phyloP scores from a whole-genome alignment of 139 green algal genomes.

The Haematococcus lacustris region DNA sequence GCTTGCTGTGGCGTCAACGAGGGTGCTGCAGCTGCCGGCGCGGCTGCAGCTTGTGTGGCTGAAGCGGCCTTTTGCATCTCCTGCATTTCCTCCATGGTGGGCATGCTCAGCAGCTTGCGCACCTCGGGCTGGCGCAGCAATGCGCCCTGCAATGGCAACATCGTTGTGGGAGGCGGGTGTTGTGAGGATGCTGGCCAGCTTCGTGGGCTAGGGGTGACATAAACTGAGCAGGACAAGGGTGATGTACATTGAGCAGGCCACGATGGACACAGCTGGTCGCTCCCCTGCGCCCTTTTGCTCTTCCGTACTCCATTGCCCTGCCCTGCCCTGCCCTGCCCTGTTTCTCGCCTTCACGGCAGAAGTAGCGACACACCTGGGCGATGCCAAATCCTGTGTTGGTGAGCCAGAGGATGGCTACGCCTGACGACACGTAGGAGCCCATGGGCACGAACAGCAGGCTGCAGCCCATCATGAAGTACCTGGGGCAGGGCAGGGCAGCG shows the following conservation, averaged over 20 bases:
- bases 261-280: too few relatives aligned
- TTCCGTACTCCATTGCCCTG: too few relatives aligned
- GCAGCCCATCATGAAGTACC: conserved; percentile 17
- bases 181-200: not conserved
- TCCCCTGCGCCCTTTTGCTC: too few relatives aligned
- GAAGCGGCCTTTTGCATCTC: not conserved
- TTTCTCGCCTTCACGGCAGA: too few relatives aligned
- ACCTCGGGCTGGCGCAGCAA: conserved; percentile 6
- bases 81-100: conserved; percentile 17
- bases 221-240: too few relatives aligned
- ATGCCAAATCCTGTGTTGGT: conserved; percentile 18
- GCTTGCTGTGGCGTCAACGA: not conserved
- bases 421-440: conserved; percentile 45
- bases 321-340: too few relatives aligned
- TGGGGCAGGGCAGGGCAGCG: not conserved
- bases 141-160: conserved; percentile 9
- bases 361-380: too few relatives aligned
- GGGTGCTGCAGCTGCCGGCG: conserved; percentile 1
- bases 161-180: not conserved
- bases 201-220: too few relatives aligned
- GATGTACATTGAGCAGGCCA: too few relatives aligned
- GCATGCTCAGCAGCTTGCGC: conserved; percentile 16
- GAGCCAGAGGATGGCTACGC: conserved; percentile 26
- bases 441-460: conserved; percentile 47
- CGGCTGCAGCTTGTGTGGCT: not conserved